Conservation (phyloP, 257 asterid species). For the Jacaranda mimosifolia region DNA sequence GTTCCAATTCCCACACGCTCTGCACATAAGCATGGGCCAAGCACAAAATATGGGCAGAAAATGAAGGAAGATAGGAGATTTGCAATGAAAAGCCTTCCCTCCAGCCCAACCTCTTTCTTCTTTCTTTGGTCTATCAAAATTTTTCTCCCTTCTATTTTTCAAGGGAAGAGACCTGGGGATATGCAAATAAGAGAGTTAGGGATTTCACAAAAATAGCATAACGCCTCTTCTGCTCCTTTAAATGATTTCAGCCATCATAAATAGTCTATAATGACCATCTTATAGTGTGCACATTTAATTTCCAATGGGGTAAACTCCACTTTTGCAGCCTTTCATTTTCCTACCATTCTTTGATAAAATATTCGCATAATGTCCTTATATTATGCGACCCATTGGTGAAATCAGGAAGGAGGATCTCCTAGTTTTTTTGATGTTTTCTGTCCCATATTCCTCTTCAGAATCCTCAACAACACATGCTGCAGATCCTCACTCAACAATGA, state of each 20-base stretch:
- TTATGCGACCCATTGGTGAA: background rate
- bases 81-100: too few relatives aligned
- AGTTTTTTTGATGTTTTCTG: conserved; percentile 17
- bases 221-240: too few relatives aligned
- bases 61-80: too few relatives aligned
- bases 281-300: background rate
- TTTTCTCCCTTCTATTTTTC: too few relatives aligned
- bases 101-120: too few relatives aligned
- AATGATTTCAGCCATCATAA: background rate
- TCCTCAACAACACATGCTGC: conserved; percentile 56
- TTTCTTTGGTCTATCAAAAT: too few relatives aligned
- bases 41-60: too few relatives aligned
- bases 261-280: background rate
- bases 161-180: too few relatives aligned
- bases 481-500: conserved; percentile 45
- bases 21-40: too few relatives aligned
- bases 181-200: too few relatives aligned
- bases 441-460: conserved; percentile 60
- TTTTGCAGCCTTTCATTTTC: background rate
- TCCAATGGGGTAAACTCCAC: background rate
- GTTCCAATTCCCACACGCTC: too few relatives aligned
- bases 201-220: too few relatives aligned
- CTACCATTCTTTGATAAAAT: background rate
- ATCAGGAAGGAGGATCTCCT: conserved; percentile 16
- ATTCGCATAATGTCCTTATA: conserved; percentile 1